Percentiles rank a stretch among this genome's conserved stretches.
Conservation (phyloP, 2,329 filamentous ascomycete species). For the Corinectria fuckeliana region DNA sequence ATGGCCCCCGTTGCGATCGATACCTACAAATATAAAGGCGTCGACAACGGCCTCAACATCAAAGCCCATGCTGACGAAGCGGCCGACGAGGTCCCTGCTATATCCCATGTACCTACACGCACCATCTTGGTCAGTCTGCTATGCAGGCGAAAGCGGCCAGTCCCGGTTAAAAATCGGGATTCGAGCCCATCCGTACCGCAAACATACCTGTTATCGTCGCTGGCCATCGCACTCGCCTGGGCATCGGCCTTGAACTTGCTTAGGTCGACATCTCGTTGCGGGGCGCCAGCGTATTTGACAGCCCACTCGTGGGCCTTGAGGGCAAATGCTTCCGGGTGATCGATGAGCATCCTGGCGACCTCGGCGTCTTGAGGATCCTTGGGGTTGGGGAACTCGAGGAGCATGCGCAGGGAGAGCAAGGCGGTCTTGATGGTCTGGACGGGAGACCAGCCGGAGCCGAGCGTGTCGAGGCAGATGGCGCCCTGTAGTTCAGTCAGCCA, state of each 20-base stretch:
- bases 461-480: constrained; percentile 94
- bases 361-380: constrained; percentile 97
- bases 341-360: constrained; percentile 88
- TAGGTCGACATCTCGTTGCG: constrained; percentile 50
- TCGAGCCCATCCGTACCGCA: not conserved
- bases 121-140: not conserved
- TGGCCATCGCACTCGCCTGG: constrained; percentile 42
- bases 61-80: constrained; percentile 92
- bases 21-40: constrained; percentile 81
- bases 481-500: constrained; percentile 63
- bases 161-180: not conserved
- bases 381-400: constrained; percentile 92
- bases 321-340: constrained; percentile 79
- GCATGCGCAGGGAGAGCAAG: constrained; percentile 88
- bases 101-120: constrained; percentile 87
- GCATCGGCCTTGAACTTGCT: constrained; percentile 58
- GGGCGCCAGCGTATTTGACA: constrained; percentile 80
- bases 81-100: constrained; percentile 80
- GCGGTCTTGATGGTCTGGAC: constrained; percentile 97
- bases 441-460: constrained; percentile 90
- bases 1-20: constrained; percentile 77
- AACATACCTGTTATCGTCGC: constrained; percentile 40
- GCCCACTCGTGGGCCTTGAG: constrained; percentile 91
- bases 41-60: constrained; percentile 84
- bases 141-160: not conserved